A percentile compares a stretch with the other conserved stretches of the same genome.
These are phyloP conservation scores for Nymphaea thermarum DNA, from an alignment of 164 flowering plant species.

Conservation along the genomic window DNA sequence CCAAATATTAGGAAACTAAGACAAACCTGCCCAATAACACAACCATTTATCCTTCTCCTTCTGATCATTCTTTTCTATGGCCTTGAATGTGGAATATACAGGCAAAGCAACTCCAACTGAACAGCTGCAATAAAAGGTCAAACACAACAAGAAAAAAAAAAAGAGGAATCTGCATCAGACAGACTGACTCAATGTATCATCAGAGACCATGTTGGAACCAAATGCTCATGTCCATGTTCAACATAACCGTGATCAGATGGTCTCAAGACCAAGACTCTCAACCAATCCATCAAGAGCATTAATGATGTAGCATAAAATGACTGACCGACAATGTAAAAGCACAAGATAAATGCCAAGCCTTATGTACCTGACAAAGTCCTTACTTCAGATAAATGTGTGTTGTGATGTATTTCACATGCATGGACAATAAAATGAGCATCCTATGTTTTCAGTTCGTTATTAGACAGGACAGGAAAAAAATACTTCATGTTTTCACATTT, in stretches of 20 bases:
- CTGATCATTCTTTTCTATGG: constrained; percentile 61
- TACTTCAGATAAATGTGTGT: no score
- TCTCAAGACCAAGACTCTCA: no score
- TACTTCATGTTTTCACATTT: no score
- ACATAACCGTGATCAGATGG: not conserved
- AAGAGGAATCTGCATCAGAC: not conserved
- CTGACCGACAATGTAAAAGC: no score
- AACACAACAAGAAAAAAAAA: not conserved
- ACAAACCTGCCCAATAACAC: constrained; percentile 85
- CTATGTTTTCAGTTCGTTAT: no score
- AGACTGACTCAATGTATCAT: not conserved
- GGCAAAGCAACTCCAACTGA: constrained; percentile 74
- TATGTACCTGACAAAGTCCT: no score
- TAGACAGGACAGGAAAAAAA: no score
- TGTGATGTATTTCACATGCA: no score
- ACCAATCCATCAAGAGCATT: not conserved
- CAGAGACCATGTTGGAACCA: not conserved
- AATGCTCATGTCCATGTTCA: not conserved
- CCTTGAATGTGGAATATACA: constrained; percentile 83
- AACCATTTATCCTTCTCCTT: constrained; percentile 72
- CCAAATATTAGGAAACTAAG: not conserved
- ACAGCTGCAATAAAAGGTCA: constrained; percentile 39
- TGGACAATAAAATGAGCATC: no score
- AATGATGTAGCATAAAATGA: not conserved
- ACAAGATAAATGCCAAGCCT: no score